Conservation (phyloP, 2,329 filamentous ascomycete genomes). For the Colletotrichum sp. region DNA sequence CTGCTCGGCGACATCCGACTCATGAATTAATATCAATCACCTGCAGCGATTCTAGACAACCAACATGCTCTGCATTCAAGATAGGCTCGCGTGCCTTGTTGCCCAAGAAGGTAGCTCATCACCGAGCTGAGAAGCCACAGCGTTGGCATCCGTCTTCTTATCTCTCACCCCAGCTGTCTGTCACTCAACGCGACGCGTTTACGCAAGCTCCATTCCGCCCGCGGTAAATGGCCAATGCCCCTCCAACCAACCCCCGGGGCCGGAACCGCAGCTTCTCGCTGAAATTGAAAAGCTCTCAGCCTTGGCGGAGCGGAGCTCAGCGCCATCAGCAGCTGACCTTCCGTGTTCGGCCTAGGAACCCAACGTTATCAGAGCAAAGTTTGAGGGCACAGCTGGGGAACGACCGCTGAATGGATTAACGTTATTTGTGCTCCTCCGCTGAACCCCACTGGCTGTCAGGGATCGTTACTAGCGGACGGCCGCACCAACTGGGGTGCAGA, state of each 20-base stretch:
- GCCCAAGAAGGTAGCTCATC: slow-evolving; percentile 4
- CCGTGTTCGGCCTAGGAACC: slow-evolving; percentile 4
- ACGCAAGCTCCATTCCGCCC: not conserved
- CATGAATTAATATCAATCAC: not conserved
- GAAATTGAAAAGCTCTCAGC: not conserved
- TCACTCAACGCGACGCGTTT: not conserved
- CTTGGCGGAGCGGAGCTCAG: not conserved
- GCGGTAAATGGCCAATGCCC: not conserved
- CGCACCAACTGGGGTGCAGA: not conserved
- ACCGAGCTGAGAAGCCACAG: not conserved
- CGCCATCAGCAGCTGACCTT: not conserved
- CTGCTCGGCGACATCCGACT: slow-evolving; percentile 3
- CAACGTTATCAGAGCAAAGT: slow-evolving; percentile 1
- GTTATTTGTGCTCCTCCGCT: not conserved
- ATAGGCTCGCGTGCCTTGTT: slow-evolving; percentile 6
- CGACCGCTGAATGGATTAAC: slow-evolving; percentile 4
- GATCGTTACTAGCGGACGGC: not conserved
- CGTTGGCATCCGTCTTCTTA: not conserved
- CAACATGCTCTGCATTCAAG: not conserved
- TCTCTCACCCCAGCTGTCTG: not conserved
- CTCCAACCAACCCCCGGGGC: not conserved
- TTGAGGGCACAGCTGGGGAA: not conserved
- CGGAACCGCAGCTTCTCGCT: not conserved
- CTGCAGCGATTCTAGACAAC: not conserved
- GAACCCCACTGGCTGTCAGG: not conserved